Evolutionary conservation across 2,329 filamentous ascomycete genomes (phyloP).

Genomic region (Myotisia sp.): DNA sequence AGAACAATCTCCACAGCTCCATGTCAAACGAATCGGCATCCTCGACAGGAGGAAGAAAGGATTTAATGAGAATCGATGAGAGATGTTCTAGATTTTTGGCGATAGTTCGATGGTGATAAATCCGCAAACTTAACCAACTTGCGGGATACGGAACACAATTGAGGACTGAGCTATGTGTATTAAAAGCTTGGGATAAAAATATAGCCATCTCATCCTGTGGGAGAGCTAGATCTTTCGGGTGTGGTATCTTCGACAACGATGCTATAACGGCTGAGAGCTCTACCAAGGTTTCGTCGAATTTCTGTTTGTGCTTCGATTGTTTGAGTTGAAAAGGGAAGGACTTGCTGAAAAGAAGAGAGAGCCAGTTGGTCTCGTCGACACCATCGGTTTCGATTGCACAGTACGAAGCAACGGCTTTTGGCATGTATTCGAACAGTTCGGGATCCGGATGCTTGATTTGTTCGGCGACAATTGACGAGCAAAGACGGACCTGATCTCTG

Average conservation of each 20-base stretch:
- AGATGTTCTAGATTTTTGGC: constrained; percentile 77
- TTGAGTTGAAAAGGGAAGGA: constrained; percentile 78
- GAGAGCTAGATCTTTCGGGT: constrained; percentile 59
- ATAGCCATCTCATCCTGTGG: constrained; percentile 63
- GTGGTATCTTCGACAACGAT: constrained; percentile 59
- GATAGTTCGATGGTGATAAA: constrained; percentile 81
- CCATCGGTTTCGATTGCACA: constrained; percentile 56
- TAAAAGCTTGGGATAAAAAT: constrained; percentile 63
- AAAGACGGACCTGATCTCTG: constrained; percentile 82
- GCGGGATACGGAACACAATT: constrained; percentile 78
- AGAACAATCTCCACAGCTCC: constrained; percentile 86
- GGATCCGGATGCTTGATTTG: constrained; percentile 65
- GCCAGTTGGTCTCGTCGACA: constrained; percentile 41
- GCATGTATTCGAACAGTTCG: constrained; percentile 76
- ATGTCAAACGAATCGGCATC: constrained; percentile 87
- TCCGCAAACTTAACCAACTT: constrained; percentile 82
- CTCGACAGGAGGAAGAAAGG: constrained; percentile 74
- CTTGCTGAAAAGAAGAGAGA: constrained; percentile 81
- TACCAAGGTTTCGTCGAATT: constrained; percentile 74
- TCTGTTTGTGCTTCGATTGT: constrained; percentile 43
- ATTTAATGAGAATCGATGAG: constrained; percentile 63
- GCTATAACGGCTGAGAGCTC: constrained; percentile 82
- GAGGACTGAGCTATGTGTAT: constrained; percentile 78
- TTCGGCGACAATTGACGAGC: constrained; percentile 80
- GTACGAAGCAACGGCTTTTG: constrained; percentile 83